Conservation (phyloP, 2,329 filamentous ascomycete species). For the Plectosphaerella plurivora region DNA sequence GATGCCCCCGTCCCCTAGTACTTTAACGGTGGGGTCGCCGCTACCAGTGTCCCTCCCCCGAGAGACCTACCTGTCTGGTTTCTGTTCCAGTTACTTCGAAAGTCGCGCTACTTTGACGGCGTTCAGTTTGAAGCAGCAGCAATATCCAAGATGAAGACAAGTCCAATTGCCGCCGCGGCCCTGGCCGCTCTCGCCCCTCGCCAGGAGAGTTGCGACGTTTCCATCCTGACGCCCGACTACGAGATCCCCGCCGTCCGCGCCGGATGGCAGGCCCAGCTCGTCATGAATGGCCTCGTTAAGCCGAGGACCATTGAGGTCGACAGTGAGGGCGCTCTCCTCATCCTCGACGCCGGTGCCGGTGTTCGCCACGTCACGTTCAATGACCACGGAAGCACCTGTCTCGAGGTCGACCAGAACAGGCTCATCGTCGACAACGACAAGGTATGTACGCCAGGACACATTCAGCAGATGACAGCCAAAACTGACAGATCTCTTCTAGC, state of each 20-base stretch:
- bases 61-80: not conserved
- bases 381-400: slow-evolving; percentile 36
- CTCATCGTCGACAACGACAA: slow-evolving; percentile 23
- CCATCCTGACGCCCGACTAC: slow-evolving; percentile 28
- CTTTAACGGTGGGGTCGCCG: not conserved
- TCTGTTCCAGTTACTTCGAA: not conserved
- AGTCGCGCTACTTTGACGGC: not conserved
- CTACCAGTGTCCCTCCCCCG: not conserved
- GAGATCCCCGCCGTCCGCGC: slow-evolving; percentile 30
- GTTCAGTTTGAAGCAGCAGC: not conserved
- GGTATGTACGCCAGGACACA: slow-evolving; percentile 19
- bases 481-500: slow-evolving; percentile 20
- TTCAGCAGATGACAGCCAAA: too few species aligned
- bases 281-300: slow-evolving; percentile 32
- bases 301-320: slow-evolving; percentile 45
- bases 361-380: slow-evolving; percentile 34
- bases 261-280: slow-evolving; percentile 39
- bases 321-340: slow-evolving; percentile 36
- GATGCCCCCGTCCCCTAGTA: not conserved
- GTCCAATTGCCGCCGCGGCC: slow-evolving; percentile 1
- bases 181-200: slow-evolving; percentile 4
- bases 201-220: slow-evolving; percentile 22
- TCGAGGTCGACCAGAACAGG: slow-evolving; percentile 29
- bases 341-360: slow-evolving; percentile 37
- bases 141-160: slow-evolving; percentile 6